Evolutionary conservation across 1,284 basidiomycete genomes (phyloP).

Genomic region (Afroboletus lepidellus): DNA sequence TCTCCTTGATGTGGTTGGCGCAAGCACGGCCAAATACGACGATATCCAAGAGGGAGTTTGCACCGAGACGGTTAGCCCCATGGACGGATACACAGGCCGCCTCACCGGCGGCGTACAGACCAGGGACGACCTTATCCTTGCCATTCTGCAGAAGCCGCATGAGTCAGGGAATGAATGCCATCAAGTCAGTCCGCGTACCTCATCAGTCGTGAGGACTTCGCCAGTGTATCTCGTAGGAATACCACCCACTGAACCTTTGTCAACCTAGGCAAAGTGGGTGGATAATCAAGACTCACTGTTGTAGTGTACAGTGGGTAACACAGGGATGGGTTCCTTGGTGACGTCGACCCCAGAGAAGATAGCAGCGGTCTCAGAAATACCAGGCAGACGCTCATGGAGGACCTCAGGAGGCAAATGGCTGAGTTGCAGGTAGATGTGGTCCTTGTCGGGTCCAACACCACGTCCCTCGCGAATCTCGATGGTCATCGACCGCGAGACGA

Average conservation of each 20-base stretch:
- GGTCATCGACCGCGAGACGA: conserved; percentile 99
- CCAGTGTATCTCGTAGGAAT: conserved; percentile 99
- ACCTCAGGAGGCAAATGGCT: conserved; percentile 96
- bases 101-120: conserved; percentile 98
- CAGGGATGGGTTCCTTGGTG: conserved; percentile 98
- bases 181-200: conserved; percentile 35
- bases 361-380: conserved; percentile 99
- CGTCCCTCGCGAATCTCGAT: conserved; percentile 98
- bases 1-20: conserved; percentile 97
- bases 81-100: conserved; percentile 99
- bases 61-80: conserved; percentile 98
- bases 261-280: conserved; percentile 8
- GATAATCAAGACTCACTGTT: conserved; percentile 63
- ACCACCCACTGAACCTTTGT: conserved; percentile 80
- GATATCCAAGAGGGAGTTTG: conserved; percentile 98
- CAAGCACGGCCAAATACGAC: conserved; percentile 99
- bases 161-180: not conserved
- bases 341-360: conserved; percentile 99
- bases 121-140: conserved; percentile 93
- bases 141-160: conserved; percentile 51
- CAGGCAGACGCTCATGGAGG: conserved; percentile 95
- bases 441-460: conserved; percentile 98
- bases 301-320: conserved; percentile 94
- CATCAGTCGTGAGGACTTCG: conserved; percentile 87
- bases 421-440: conserved; percentile 96